Evolutionary conservation across 2,329 filamentous ascomycete species (phyloP), one percentile per base, ranked within the genome.

Genomic region (Meredithiella fracta): DNA sequence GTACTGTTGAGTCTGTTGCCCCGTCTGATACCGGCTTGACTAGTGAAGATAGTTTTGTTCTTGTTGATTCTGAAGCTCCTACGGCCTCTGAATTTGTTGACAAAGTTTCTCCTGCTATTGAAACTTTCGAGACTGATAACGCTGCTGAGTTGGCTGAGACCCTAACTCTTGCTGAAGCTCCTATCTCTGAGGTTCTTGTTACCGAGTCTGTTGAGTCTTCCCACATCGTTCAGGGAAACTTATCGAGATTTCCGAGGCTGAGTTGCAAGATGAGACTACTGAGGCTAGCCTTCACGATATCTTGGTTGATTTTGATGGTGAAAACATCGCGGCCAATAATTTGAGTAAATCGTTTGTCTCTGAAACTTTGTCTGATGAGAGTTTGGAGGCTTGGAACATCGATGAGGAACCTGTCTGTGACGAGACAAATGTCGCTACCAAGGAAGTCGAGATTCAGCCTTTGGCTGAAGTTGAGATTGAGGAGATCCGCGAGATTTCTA

Each of bases 341-440:
- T 38, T 52, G 22, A 31, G 31, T 37, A 42, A 54, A 17, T 50
- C 51, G 1, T 23, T 53, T 15, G 25, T 51, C 15, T 50, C 42
- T 14, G 44, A 51, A 3, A 15, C 52, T 47, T 42, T 25, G 49
- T 56, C 54, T 20, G 49, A 56, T 7, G 51, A 56, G 11, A 56
- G 56, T 22, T 29, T 51, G 6, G 57, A 60, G n/a, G 55, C 55
- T 26, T 57, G 55, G 51, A 55, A 52, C 40, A 58, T 55, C n/a
- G 56, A 58, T 23, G 56, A 55, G 11, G 52, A 59, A 17, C 17
- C 11, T 44, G 15, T 44, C 20, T 2, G 31, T 29, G 14, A 20
- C 17, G 11, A 37, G 11, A 6, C 25, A n/a, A 6, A n/a, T 29
- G 23, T 14, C n/a, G n/a, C 17, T 15, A 15, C 31, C 20, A 20